These are phyloP conservation scores for Brettanomyces nanus DNA, from an alignment of 805 yeast genomes.

Conservation along the genomic window DNA sequence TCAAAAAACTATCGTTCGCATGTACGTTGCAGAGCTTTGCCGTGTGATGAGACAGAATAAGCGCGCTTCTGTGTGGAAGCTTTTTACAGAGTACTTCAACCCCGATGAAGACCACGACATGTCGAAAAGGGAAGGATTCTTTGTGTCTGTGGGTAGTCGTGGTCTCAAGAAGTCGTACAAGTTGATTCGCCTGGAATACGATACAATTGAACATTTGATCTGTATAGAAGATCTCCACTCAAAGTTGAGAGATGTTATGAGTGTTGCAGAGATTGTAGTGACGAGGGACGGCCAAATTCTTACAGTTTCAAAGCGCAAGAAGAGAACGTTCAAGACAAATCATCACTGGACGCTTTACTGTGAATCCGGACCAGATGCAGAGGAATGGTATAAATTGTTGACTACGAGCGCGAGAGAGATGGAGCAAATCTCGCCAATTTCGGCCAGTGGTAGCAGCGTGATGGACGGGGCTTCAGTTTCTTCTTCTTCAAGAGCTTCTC, in stretches of 20 bases:
- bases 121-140: slow-evolving; percentile 16
- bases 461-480: too few species aligned
- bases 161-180: slow-evolving; percentile 19
- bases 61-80: slow-evolving; percentile 17
- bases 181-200: slow-evolving; percentile 11
- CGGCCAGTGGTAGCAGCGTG: too few species aligned
- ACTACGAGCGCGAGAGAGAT: slow-evolving; percentile 8
- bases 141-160: slow-evolving; percentile 19
- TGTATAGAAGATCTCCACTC: slow-evolving; percentile 15
- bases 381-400: slow-evolving; percentile 16
- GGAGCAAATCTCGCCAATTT: too few species aligned
- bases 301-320: slow-evolving; percentile 19
- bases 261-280: slow-evolving; percentile 15
- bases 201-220: slow-evolving; percentile 17
- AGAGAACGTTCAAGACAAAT: slow-evolving; percentile 23
- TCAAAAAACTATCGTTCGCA: slow-evolving; percentile 23
- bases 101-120: slow-evolving; percentile 21
- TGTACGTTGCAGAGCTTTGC: slow-evolving; percentile 23
- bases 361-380: slow-evolving; percentile 60
- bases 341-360: slow-evolving; percentile 51
- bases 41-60: slow-evolving; percentile 15
- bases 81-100: slow-evolving; percentile 21
- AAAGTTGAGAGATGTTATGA: slow-evolving; percentile 16
- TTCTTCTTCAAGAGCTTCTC: background rate
- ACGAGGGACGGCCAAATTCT: slow-evolving; percentile 20